A percentile compares a stretch with the other conserved stretches of the same genome.
phyloP scores from a whole-genome alignment of 106 monocot genomes.

The Allium fistulosum region DNA sequence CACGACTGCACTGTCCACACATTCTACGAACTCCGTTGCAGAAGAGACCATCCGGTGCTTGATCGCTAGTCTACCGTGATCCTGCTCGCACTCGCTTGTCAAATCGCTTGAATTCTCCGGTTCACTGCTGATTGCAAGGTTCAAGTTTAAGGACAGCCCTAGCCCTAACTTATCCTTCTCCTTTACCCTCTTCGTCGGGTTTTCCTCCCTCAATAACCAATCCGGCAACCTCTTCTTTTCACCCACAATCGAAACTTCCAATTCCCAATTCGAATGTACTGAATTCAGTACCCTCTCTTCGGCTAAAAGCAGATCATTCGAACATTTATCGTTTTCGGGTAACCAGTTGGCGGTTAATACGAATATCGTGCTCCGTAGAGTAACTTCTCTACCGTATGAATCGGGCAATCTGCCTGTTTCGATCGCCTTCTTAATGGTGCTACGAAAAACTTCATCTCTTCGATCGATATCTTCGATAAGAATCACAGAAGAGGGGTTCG shows the following conservation, averaged over 20 bases:
- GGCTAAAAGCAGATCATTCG: slow-evolving; percentile 4
- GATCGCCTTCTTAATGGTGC: slow-evolving; percentile 53
- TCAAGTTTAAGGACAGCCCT: slow-evolving; percentile 57
- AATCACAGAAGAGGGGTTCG: slow-evolving; percentile 62
- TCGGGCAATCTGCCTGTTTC: slow-evolving; percentile 64
- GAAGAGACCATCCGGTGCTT: slow-evolving; percentile 6
- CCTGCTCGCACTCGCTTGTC: slow-evolving; percentile 65
- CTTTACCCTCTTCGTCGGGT: slow-evolving; percentile 30
- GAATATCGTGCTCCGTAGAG: slow-evolving; percentile 56
- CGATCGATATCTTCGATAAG: slow-evolving; percentile 60
- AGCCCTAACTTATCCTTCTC: neutral
- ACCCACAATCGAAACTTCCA: slow-evolving; percentile 48
- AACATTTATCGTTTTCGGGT: slow-evolving; percentile 35
- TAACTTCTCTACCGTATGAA: slow-evolving; percentile 71
- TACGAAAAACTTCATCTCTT: slow-evolving; percentile 31
- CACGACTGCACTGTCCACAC: slow-evolving; percentile 49
- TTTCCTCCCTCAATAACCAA: slow-evolving; percentile 15
- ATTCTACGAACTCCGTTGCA: slow-evolving; percentile 31
- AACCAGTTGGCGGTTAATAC: slow-evolving; percentile 49
- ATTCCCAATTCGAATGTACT: slow-evolving; percentile 35
- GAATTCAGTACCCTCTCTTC: slow-evolving; percentile 48
- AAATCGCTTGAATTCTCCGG: slow-evolving; percentile 73
- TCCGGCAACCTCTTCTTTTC: slow-evolving; percentile 23
- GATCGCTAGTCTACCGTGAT: slow-evolving; percentile 17
- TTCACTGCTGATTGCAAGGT: slow-evolving; percentile 49